Conservation (phyloP, 495 filamentous ascomycete genomes). For the Penicillium ucsense region DNA sequence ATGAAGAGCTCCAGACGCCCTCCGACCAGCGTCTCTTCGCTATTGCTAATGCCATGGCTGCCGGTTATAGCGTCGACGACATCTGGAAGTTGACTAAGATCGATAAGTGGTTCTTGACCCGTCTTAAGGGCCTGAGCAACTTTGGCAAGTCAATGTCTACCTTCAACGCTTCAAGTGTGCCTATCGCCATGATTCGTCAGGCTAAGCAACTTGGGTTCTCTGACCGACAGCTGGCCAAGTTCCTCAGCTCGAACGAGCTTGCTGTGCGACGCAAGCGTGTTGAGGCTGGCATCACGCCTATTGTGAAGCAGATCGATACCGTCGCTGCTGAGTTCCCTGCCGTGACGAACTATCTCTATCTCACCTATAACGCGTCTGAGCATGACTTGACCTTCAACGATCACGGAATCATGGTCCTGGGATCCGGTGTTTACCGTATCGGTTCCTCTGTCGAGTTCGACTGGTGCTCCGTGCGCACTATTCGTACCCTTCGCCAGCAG, state of each 20-base stretch:
- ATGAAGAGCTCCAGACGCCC: constrained; percentile 90
- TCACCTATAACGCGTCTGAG: constrained; percentile 88
- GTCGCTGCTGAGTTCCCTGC: constrained; percentile 96
- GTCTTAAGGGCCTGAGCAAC: constrained; percentile 80
- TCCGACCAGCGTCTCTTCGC: constrained; percentile 97
- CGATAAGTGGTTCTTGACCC: constrained; percentile 74
- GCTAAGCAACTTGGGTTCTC: constrained; percentile 92
- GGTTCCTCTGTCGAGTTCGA: constrained; percentile 98
- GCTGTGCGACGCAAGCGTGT: constrained; percentile 72
- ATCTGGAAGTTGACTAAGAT: constrained; percentile 98
- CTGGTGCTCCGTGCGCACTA: constrained; percentile 96
- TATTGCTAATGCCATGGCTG: constrained; percentile 93
- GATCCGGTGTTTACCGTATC: constrained; percentile 95
- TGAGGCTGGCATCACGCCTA: constrained; percentile 75
- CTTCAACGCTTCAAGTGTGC: constrained; percentile 61
- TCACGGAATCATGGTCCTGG: constrained; percentile 89
- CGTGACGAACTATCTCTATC: constrained; percentile 91
- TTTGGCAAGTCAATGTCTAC: constrained; percentile 69
- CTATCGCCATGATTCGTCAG: constrained; percentile 54
- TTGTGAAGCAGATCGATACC: constrained; percentile 97
- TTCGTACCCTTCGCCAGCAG: constrained; percentile 80
- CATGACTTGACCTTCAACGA: constrained; percentile 81
- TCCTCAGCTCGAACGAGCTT: constrained; percentile 86
- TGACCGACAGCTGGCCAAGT: constrained; percentile 87
- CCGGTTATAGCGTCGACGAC: constrained; percentile 86